These are phyloP conservation scores for Trichoderma arundinaceum DNA, from an alignment of 2,329 filamentous ascomycete genomes.

Conservation along the genomic window DNA sequence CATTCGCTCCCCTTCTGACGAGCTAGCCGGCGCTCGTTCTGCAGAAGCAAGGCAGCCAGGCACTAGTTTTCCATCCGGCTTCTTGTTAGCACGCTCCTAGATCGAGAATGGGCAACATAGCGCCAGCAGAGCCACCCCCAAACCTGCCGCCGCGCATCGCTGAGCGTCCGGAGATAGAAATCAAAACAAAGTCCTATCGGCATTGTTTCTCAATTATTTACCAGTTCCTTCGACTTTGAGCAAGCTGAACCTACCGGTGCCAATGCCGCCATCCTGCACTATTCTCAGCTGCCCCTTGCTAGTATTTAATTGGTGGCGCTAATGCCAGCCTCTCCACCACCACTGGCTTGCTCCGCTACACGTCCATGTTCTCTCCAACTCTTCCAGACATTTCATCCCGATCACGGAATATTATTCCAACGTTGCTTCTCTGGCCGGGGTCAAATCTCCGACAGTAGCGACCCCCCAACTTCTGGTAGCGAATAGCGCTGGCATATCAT, in stretches of 20 bases:
- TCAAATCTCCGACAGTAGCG: constrained; percentile 18
- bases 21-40: not conserved
- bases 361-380: not conserved
- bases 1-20: not conserved
- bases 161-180: not conserved
- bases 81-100: constrained; percentile 7
- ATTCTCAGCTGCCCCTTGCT: not conserved
- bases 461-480: not conserved
- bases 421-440: constrained; percentile 5
- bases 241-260: not conserved
- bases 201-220: not conserved
- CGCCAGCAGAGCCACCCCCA: constrained; percentile 11
- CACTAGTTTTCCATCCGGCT: not conserved
- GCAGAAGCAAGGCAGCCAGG: not conserved
- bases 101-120: constrained; percentile 1
- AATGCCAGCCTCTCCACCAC: not conserved
- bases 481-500: not conserved
- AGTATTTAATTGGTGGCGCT: not conserved
- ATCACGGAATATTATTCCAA: not conserved
- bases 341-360: not conserved
- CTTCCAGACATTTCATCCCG: constrained; percentile 6
- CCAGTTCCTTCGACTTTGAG: no score
- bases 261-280: not conserved
- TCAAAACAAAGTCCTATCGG: not conserved
- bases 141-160: not conserved